Conservation (phyloP, 2,329 filamentous ascomycete species). For the Penicillium nordicum region DNA sequence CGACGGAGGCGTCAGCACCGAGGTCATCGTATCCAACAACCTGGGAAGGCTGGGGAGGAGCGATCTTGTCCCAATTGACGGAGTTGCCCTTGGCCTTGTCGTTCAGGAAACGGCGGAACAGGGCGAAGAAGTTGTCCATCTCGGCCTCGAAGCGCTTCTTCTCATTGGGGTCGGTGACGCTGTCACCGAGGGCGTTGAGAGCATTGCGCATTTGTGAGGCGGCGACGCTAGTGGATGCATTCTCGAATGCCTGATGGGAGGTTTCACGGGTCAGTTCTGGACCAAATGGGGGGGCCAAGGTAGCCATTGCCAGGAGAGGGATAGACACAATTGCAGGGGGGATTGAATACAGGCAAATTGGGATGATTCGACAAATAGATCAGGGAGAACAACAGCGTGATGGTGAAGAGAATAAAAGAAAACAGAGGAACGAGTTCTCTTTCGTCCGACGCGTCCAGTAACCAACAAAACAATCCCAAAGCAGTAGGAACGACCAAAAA, state of each 20-base stretch:
- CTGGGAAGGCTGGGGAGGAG: slow-evolving; percentile 86
- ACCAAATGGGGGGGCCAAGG: not conserved
- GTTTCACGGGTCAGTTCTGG: slow-evolving; percentile 7
- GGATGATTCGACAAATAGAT: not conserved
- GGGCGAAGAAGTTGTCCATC: slow-evolving; percentile 99
- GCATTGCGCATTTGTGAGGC: slow-evolving; percentile 99
- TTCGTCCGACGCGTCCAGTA: not conserved
- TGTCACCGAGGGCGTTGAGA: slow-evolving; percentile 87
- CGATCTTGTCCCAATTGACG: slow-evolving; percentile 95
- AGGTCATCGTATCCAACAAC: slow-evolving; percentile 93
- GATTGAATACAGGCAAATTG: not conserved
- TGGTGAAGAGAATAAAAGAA: not conserved
- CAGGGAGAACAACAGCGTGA: not conserved
- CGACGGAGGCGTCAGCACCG: slow-evolving; percentile 81
- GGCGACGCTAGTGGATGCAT: slow-evolving; percentile 96
- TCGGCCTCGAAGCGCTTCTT: slow-evolving; percentile 92
- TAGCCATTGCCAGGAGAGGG: not conserved
- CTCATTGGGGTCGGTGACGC: slow-evolving; percentile 71
- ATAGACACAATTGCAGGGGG: not conserved
- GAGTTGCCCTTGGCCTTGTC: slow-evolving; percentile 98
- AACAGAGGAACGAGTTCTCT: not conserved
- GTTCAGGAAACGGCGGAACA: slow-evolving; percentile 97
- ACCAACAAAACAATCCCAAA: not conserved
- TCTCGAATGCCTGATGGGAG: slow-evolving; percentile 81
- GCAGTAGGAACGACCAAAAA: not conserved